A percentile compares a stretch with the other conserved stretches of the same genome.
Evolutionary conservation across 495 filamentous ascomycete species (phyloP).

Genomic region (Daldinia caldariorum): DNA sequence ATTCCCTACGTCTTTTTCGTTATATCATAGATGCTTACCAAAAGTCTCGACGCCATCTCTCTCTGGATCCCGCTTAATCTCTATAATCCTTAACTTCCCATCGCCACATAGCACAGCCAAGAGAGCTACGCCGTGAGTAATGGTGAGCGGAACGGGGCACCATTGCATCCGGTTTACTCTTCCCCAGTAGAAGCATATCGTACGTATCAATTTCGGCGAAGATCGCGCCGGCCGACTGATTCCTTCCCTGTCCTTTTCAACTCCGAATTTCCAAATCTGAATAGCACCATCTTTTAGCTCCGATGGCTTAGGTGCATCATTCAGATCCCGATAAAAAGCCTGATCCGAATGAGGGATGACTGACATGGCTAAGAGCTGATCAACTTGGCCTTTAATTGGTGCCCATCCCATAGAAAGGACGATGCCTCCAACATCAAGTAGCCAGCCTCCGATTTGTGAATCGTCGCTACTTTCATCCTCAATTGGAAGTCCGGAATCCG

Average conservation of each 20-base stretch:
- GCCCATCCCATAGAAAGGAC: conserved; percentile 58
- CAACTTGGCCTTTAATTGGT: conserved; percentile 43
- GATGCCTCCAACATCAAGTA: conserved; percentile 58
- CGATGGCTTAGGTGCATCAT: conserved; percentile 32
- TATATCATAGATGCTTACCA: conserved; percentile 43
- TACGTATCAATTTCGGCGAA: conserved; percentile 45
- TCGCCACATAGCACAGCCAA: conserved; percentile 56
- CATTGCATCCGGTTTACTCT: conserved; percentile 54
- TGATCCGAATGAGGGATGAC: conserved; percentile 59
- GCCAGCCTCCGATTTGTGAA: conserved; percentile 49
- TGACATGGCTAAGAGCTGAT: conserved; percentile 58
- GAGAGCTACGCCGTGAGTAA: conserved; percentile 41
- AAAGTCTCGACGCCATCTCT: conserved; percentile 40
- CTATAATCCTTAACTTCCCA: conserved; percentile 54
- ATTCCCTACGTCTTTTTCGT: not conserved
- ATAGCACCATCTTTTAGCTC: conserved; percentile 47
- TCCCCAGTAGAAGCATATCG: conserved; percentile 55
- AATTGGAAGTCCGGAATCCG: conserved; percentile 40
- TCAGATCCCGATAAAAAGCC: conserved; percentile 33
- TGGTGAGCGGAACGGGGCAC: conserved; percentile 54
- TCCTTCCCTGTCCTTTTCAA: conserved; percentile 26
- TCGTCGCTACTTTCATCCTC: conserved; percentile 35
- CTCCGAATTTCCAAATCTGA: conserved; percentile 57
- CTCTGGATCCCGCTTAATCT: conserved; percentile 42
- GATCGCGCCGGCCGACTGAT: conserved; percentile 35